Evolutionary conservation across 768 basidiomycete species (phyloP).

Genomic region (Suillus tomentosus): DNA sequence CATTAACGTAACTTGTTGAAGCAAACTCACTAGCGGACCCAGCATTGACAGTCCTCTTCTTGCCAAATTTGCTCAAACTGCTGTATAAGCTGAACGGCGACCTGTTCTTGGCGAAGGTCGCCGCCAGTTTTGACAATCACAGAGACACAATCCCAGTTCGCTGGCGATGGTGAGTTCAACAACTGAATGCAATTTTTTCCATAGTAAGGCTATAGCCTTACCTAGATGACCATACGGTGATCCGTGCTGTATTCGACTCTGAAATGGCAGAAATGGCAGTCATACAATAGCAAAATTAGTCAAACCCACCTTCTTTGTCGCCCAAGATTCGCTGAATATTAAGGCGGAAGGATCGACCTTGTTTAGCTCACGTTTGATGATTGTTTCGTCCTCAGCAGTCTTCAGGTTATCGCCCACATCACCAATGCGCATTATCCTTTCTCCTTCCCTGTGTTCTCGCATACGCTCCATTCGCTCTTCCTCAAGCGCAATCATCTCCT

Average conservation of each 20-base stretch:
- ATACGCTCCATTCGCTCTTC: constrained; percentile 96
- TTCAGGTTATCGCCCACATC: constrained; percentile 55
- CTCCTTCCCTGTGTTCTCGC: constrained; percentile 68
- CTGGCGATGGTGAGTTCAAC: constrained; percentile 34
- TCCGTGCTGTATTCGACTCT: constrained; percentile 87
- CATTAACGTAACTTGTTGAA: neutral
- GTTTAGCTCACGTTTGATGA: constrained; percentile 90
- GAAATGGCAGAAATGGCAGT: constrained; percentile 10
- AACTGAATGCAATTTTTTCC: neutral
- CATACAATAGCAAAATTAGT: constrained; percentile 8
- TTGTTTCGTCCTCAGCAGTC: constrained; percentile 87
- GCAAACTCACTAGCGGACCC: constrained; percentile 81
- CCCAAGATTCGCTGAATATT: constrained; percentile 95
- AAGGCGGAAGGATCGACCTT: constrained; percentile 95
- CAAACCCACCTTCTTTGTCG: constrained; percentile 77
- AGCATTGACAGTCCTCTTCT: constrained; percentile 90
- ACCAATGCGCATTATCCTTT: constrained; percentile 62
- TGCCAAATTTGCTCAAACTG: constrained; percentile 95
- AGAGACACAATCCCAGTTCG: constrained; percentile 87
- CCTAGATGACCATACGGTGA: constrained; percentile 97
- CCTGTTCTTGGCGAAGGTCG: constrained; percentile 94
- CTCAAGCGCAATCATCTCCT: constrained; percentile 96
- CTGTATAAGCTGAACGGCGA: constrained; percentile 92
- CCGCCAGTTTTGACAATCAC: constrained; percentile 99
- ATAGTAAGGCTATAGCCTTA: constrained; percentile 33